These are phyloP conservation scores for Cryptosporidium tyzzeri DNA, from an alignment of 169 alveolate species.

Conservation along the genomic window DNA sequence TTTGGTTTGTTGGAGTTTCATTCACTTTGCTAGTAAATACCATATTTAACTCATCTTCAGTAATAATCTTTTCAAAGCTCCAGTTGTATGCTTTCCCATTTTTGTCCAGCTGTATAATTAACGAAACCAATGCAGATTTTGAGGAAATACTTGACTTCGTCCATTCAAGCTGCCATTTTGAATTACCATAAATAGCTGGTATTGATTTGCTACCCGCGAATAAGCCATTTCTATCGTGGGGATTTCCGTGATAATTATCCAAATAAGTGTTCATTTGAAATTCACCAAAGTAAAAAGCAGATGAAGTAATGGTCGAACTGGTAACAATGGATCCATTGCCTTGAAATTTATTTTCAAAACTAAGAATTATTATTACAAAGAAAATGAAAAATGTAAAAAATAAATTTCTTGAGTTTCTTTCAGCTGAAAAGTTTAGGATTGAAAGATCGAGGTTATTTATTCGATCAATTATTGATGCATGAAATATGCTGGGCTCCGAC, in stretches of 20 bases:
- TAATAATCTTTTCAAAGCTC: slow-evolving; percentile 21
- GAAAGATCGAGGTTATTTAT: not conserved
- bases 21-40: not conserved
- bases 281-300: slow-evolving; percentile 57
- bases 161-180: slow-evolving; percentile 75
- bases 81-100: slow-evolving; percentile 10
- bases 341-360: slow-evolving; percentile 48
- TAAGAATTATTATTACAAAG: slow-evolving; percentile 7
- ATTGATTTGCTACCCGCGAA: not conserved
- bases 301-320: slow-evolving; percentile 27
- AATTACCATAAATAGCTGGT: slow-evolving; percentile 19
- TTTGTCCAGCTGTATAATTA: slow-evolving; percentile 9
- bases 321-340: not conserved
- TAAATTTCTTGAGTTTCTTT: slow-evolving; percentile 23
- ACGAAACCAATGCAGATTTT: slow-evolving; percentile 52
- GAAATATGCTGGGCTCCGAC: slow-evolving; percentile 3
- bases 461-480: slow-evolving; percentile 15
- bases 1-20: not conserved
- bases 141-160: slow-evolving; percentile 40
- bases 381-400: slow-evolving; percentile 14
- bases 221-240: not conserved
- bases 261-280: slow-evolving; percentile 1
- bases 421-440: slow-evolving; percentile 14
- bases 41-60: not conserved
- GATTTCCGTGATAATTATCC: not conserved